Base-by-base conservation (phyloP, 192 early-diverging fungal genomes). In the Phycomyces blakesleeanus region DNA sequence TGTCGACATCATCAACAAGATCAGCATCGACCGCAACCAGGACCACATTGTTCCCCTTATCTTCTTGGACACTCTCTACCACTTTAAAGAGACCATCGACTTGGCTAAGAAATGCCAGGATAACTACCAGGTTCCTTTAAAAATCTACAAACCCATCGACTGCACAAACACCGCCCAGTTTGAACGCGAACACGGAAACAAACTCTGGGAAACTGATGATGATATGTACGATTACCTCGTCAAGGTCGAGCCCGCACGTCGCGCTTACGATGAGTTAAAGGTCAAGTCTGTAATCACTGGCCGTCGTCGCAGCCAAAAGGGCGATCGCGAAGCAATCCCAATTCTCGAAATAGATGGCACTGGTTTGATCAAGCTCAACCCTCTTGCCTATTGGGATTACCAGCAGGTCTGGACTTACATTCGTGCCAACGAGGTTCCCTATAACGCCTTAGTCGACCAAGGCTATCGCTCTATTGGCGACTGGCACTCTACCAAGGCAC, bases 401-500 rank as follows among this genome's bases (percentile, higher is more conserved):
- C 83, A 92, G 64, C 83, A 87, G 66, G 96, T 98, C 1, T 90
- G 91, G 88, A 74, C 81, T 3, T 98, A 95, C 72, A 74, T 96
- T 62, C 78, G 84, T 12, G 87, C 84, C 14, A 87, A 96, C 67
- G 79, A 87, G 63, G 94, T 98, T 0, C 94, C 94, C 1, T 96
- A 95, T 80, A 98, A 98, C 61, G 78, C 81, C 6, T 77, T 98
- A 25, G 77, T 91, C 55, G 94, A 98, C 68, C 81, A 89, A 64
- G 93, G 93, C 7, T 98, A 98, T 80, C 88, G 90, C 63, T 91
- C 88, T 20, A 83, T 98, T 55, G 96, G 96, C 52, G 96, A 98
- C 75, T 87, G 84, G 78, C 96, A 98, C 72, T 91, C 89, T 52
- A 98, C 96, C 8, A 79, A 81, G 38, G 81, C 88, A 7, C 86